These are phyloP conservation scores for Prunus kanzakura DNA, from an alignment of 306 rosid genomes.

Conservation along the genomic window DNA sequence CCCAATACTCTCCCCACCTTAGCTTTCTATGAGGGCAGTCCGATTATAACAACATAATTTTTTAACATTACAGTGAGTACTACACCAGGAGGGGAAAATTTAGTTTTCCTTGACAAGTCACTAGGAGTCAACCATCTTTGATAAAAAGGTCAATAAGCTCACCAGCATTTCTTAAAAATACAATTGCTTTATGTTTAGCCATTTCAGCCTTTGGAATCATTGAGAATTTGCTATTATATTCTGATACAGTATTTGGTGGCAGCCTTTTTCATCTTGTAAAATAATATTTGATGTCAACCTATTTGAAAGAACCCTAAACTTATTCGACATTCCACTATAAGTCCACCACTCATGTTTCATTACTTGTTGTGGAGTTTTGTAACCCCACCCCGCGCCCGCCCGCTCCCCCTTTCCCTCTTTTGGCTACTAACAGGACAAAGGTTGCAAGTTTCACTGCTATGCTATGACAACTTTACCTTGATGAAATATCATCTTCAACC, in stretches of 20 bases:
- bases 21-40: neutral
- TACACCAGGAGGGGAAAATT: neutral
- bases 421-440: neutral
- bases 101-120: neutral
- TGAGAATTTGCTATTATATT: neutral
- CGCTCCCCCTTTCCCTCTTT: neutral
- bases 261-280: neutral
- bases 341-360: neutral
- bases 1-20: neutral
- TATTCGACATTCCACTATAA: neutral
- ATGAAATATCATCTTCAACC: slow-evolving; percentile 76
- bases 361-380: neutral
- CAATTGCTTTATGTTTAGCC: neutral
- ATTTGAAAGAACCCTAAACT: neutral
- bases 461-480: slow-evolving; percentile 49
- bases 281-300: neutral
- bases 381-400: too few relatives aligned
- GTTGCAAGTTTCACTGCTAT: neutral
- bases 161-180: neutral
- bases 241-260: neutral
- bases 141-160: neutral
- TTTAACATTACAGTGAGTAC: neutral
- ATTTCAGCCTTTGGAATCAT: neutral
- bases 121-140: neutral
- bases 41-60: neutral